Evolutionary conservation across 805 yeast species (phyloP), one percentile per base, ranked within the genome.

Genomic region (Candida fluviatilis): DNA sequence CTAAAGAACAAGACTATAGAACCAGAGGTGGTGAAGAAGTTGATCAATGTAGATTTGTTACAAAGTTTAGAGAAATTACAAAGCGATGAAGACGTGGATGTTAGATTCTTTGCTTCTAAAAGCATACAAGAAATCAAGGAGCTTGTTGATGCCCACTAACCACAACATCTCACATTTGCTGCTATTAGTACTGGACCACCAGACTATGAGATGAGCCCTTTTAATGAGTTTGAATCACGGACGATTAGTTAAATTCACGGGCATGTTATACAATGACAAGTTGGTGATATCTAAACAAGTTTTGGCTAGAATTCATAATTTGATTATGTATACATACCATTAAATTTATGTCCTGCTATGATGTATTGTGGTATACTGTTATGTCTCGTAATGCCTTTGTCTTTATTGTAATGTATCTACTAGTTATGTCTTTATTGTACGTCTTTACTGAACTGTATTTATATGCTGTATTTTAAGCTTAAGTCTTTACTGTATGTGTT

Each of bases 61-160:
- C 84, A 93, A 21, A 69, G 75, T 29, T 73, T 93, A 51, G 77
- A 81, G 51, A 73, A 69, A 35, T 73, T 91, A 54, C 64, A 70
- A 41, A 68, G 71, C 31, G 98, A 93, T 62, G 70, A 66, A 29
- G 99, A 93, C 58, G 79, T 79, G 17, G 99, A 93, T 64, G 99
- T 93, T 45, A 78, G 89, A 57, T 91, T 73, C 64, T 93, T 80
- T 64, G 89, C 96, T 5, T 70, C 69, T 38, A 75, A 82, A 60
- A 82, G 90, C 38, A 51, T 54, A 30, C 44, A 54, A 30, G 49
- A 45, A 18, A 50, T 52, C 30, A 40, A 48, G 34, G 51, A 46
- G 31, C 38, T 50, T 36, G 36, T 49, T 33, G 32, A 18, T 21
- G 25, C 27, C 18, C 24, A 33, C 13, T 33, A 33, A 33, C 16